These are phyloP conservation scores for Chlorella sp. DNA, from an alignment of 139 green algal genomes.

Conservation along the genomic window DNA sequence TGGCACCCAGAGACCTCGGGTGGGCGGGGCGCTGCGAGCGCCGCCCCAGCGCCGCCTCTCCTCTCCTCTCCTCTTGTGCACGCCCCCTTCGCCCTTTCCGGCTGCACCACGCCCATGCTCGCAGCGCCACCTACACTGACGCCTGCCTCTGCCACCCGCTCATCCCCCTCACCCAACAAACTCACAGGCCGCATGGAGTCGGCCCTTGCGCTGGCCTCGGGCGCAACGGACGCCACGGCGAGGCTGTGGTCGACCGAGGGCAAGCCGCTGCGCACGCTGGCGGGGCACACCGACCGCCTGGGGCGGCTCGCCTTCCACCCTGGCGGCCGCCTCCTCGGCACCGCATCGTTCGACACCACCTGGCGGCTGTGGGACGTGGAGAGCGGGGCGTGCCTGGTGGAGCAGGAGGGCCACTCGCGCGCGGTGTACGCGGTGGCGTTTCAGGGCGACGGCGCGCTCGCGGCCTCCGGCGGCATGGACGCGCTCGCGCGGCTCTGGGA, in stretches of 20 bases:
- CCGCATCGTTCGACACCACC: slow-evolving; percentile 90
- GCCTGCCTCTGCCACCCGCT: no score
- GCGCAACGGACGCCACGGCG: slow-evolving; percentile 69
- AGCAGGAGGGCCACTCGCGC: slow-evolving; percentile 96
- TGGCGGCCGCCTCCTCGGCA: slow-evolving; percentile 81
- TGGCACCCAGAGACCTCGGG: slow-evolving; percentile 78
- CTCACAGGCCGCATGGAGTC: slow-evolving; percentile 10
- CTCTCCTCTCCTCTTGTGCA: not conserved
- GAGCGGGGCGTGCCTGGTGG: slow-evolving; percentile 80
- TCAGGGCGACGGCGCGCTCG: slow-evolving; percentile 85
- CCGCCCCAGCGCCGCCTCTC: not conserved
- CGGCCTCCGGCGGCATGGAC: slow-evolving; percentile 78
- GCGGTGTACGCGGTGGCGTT: slow-evolving; percentile 93
- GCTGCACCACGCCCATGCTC: no score
- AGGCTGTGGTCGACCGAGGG: slow-evolving; percentile 60
- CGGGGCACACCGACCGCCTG: slow-evolving; percentile 86
- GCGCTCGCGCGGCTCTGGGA: slow-evolving; percentile 90
- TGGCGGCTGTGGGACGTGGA: slow-evolving; percentile 97
- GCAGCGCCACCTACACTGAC: no score
- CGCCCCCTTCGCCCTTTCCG: not conserved
- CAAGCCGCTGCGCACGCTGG: slow-evolving; percentile 60
- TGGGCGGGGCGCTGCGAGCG: not conserved
- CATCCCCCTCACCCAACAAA: no score
- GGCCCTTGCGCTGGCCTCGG: slow-evolving; percentile 58
- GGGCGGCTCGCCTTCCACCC: slow-evolving; percentile 90